These are phyloP conservation scores for Stagonosporopsis rhizophila DNA, from an alignment of 2,329 filamentous ascomycete genomes.

Conservation along the genomic window DNA sequence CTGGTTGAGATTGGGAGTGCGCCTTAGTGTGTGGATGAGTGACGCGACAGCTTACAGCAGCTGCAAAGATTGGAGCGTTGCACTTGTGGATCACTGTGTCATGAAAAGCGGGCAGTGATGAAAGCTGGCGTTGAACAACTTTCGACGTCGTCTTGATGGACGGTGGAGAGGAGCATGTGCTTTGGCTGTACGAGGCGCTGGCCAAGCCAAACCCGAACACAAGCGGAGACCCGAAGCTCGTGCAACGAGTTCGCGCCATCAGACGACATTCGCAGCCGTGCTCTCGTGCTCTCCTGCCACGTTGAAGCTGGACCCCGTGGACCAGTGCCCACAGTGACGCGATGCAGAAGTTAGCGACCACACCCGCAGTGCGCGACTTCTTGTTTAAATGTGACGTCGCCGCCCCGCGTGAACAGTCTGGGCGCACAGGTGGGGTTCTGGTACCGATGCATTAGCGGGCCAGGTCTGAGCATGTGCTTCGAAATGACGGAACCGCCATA, in stretches of 20 bases:
- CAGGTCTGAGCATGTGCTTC: constrained; percentile 19
- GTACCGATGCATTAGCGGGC: constrained; percentile 19
- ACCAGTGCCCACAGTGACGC: constrained; percentile 22
- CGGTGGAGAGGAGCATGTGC: not conserved
- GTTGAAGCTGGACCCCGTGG: constrained; percentile 11
- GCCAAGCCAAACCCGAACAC: constrained; percentile 10
- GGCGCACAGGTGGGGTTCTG: not conserved
- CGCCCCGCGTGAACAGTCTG: constrained; percentile 12
- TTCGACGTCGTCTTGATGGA: not conserved
- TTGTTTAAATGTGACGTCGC: constrained; percentile 17
- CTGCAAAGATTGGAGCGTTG: not conserved
- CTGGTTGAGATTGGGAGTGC: not conserved
- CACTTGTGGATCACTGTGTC: constrained; percentile 1
- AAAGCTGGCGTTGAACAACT: not conserved
- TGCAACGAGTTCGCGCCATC: constrained; percentile 10
- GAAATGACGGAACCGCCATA: constrained; percentile 36
- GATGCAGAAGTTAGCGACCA: constrained; percentile 23
- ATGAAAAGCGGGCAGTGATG: constrained; percentile 1
- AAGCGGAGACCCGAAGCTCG: not conserved
- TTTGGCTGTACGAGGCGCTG: not conserved
- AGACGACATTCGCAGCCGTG: constrained; percentile 1
- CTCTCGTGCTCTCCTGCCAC: constrained; percentile 21
- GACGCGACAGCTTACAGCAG: constrained; percentile 3
- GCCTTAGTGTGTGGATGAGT: not conserved
- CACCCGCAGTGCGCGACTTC: constrained; percentile 6